Percentiles rank a stretch among this genome's conserved stretches.
phyloP scores from a whole-genome alignment of 176 grass and related monocot genomes.

The Oryza australiensis region DNA sequence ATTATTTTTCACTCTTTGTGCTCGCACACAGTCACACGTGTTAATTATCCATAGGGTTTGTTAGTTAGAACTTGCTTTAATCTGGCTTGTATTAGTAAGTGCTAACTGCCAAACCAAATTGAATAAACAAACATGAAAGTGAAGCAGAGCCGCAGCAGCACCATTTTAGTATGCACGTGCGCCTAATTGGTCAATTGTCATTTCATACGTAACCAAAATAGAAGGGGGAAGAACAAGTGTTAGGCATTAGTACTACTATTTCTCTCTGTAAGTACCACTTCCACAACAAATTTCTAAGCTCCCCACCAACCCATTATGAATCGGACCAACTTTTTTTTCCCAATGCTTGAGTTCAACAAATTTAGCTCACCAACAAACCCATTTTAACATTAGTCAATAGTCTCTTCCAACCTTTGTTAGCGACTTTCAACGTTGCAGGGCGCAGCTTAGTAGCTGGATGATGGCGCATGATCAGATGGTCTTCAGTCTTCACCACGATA shows the following conservation, averaged over 20 bases:
- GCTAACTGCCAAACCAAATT: neutral
- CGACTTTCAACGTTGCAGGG: neutral
- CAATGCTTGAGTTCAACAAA: slow-evolving; percentile 13
- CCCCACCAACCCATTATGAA: slow-evolving; percentile 15
- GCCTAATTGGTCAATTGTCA: neutral
- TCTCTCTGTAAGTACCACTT: neutral
- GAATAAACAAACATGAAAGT: neutral
- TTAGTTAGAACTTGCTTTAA: neutral
- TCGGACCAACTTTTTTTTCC: neutral
- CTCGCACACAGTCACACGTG: neutral
- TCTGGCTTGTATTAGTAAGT: neutral
- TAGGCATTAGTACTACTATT: neutral
- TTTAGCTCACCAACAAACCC: slow-evolving; percentile 25
- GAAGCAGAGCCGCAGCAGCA: neutral
- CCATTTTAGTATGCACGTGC: neutral
- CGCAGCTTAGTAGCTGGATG: neutral
- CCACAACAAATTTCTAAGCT: neutral
- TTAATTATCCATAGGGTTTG: neutral
- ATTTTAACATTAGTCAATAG: neutral
- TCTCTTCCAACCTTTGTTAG: neutral
- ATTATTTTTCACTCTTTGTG: neutral
- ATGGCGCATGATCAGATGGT: neutral
- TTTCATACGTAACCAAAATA: neutral
- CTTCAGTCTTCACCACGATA: neutral
- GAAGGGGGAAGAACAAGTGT: neutral